Percentiles rank a stretch among this genome's conserved stretches.
Conservation (phyloP, 306 rosid genomes). For the Heteromeles arbutifolia region DNA sequence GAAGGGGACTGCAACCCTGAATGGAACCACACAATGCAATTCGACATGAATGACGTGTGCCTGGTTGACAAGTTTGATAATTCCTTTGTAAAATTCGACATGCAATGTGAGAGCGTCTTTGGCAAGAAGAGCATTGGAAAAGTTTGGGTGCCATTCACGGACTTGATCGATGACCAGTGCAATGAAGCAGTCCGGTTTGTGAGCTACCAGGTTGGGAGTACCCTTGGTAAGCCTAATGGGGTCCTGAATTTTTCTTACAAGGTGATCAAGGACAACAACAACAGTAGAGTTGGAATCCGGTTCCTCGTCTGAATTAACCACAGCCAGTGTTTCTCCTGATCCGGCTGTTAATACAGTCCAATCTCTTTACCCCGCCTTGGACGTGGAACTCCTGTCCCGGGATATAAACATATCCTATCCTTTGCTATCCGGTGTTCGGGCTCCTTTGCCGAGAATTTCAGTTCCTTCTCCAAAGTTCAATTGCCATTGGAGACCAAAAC, state of each 20-base stretch:
- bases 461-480: not conserved
- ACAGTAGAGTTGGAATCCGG: not conserved
- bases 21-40: slow-evolving; percentile 27
- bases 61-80: not conserved
- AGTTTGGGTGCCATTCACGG: slow-evolving; percentile 26
- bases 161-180: slow-evolving; percentile 17
- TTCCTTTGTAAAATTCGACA: slow-evolving; percentile 10
- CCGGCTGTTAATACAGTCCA: not conserved
- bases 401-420: not conserved
- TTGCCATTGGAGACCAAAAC: not conserved
- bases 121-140: slow-evolving; percentile 26
- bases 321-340: not conserved
- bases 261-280: slow-evolving; percentile 5
- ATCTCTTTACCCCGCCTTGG: slow-evolving; percentile 8
- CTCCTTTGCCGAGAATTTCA: slow-evolving; percentile 5
- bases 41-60: slow-evolving; percentile 3
- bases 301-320: not conserved
- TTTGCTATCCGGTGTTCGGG: not conserved
- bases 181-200: slow-evolving; percentile 19
- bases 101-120: slow-evolving; percentile 24
- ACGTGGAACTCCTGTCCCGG: not conserved
- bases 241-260: slow-evolving; percentile 28
- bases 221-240: slow-evolving; percentile 26
- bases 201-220: slow-evolving; percentile 22
- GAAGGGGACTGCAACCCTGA: slow-evolving; percentile 26